These are phyloP conservation scores for Nicotiana tomentosiformis DNA, from an alignment of 257 asterid genomes.

Conservation along the genomic window DNA sequence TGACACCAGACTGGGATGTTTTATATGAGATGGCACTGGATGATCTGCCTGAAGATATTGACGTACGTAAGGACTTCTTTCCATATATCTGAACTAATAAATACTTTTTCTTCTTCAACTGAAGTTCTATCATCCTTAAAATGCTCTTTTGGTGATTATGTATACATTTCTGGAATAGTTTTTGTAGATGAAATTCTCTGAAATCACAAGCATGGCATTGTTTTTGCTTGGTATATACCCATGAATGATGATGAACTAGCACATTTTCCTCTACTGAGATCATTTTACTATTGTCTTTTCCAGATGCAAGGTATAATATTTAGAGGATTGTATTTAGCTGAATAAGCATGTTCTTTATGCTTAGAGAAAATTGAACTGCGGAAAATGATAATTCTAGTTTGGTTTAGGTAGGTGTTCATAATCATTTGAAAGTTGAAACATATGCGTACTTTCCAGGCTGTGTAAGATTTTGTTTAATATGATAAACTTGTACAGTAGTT, in stretches of 20 bases:
- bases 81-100: constrained; percentile 22
- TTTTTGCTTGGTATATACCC: neutral
- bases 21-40: constrained; percentile 78
- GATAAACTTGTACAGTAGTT: neutral
- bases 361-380: neutral
- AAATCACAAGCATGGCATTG: neutral
- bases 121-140: neutral
- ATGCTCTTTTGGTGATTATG: neutral
- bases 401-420: neutral
- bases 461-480: neutral
- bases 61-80: constrained; percentile 76
- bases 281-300: neutral
- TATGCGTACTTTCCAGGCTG: neutral
- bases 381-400: neutral
- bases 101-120: neutral
- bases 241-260: neutral
- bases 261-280: neutral
- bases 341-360: neutral
- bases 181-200: neutral
- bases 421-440: neutral
- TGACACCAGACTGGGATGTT: constrained; percentile 97
- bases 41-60: constrained; percentile 69
- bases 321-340: neutral
- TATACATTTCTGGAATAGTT: neutral
- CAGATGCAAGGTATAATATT: neutral